Base-by-base conservation (phyloP, 768 basidiomycete genomes). In the Lentinula lateritia region DNA sequence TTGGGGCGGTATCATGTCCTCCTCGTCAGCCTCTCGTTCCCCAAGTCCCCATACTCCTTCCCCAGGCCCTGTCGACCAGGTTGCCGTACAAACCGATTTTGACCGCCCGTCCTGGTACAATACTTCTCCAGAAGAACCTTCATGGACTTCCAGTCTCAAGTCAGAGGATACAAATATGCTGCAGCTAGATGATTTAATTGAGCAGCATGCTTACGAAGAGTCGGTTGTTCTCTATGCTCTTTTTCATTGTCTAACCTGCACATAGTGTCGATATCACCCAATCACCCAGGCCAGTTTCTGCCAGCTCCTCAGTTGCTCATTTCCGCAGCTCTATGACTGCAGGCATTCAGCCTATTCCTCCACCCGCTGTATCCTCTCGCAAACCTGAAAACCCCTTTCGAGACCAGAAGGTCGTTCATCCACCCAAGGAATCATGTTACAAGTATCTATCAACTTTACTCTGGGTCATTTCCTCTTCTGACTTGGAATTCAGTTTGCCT, bases 171-270 rank as follows among this genome's bases (percentile, higher is more conserved):
- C 50, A 32, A 50, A 61, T 32, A 88, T 89, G 74, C 82, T 91
- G 64, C 77, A 80, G 45, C 74, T 92, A 45, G 86, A 89, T 67
- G 90, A 92, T 68, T 75, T 92, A 52, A 82, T 92, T 58, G 86
- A 90, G 67, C 83, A 85, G 63, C 82, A 87, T 66, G 87, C 84
- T 36, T 92, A 88, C 71, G 88, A 89, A 64, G 88, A 90, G 89
- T 92, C 70, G 64, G 87, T 75, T 55, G 63, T 34, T 60, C 65
- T 58, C 63, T 52, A 42, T 45, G 61, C 63, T 63, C 57, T 58
- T 61, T 34, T 66, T 75, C 60, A 67, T 76, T 56, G 66, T 65
- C 62, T 70, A 72, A 63, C 66, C 32, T 60, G 35, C 74, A 36
- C 67, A 70, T 43, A 69, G 74, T 45, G 66, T 66, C 59, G 72